These are phyloP conservation scores for Aegilops umbellulata DNA, from an alignment of 176 grass and related monocot species.

Conservation along the genomic window DNA sequence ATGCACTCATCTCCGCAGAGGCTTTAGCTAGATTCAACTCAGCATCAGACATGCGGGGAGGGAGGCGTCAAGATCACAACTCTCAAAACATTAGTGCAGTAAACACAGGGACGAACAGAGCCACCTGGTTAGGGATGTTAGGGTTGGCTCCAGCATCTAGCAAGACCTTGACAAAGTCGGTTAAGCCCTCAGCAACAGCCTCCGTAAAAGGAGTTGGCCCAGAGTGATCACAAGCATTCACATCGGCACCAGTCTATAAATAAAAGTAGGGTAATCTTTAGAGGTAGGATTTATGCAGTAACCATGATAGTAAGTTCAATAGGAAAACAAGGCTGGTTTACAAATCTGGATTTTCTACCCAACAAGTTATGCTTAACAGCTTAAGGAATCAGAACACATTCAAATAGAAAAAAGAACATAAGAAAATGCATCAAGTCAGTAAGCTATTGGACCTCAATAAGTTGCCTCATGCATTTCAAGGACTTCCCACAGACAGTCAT, in stretches of 20 bases:
- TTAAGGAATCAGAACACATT: not conserved
- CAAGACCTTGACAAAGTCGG: constrained; percentile 31
- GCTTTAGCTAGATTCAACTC: not conserved
- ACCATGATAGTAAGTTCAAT: not conserved
- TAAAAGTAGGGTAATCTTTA: not conserved
- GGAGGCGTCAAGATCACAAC: not conserved
- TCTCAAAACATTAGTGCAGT: not conserved
- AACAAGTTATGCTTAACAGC: not conserved
- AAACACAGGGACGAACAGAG: not conserved
- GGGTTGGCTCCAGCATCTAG: constrained; percentile 43
- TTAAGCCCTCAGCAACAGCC: constrained; percentile 11
- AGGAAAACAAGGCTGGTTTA: not conserved
- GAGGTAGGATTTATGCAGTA: not conserved
- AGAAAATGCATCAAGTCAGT: not conserved
- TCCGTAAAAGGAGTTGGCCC: not conserved
- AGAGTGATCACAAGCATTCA: not conserved
- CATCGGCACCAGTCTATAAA: constrained; percentile 49
- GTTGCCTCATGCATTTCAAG: constrained; percentile 21
- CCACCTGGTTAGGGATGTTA: constrained; percentile 30
- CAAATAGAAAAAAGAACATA: not conserved
- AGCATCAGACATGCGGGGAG: not conserved
- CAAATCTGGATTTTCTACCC: not conserved
- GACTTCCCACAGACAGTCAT: not conserved
- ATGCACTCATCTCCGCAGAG: not conserved
- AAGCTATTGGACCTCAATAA: constrained; percentile 22